Evolutionary conservation across 306 rosid species (phyloP), one percentile per base, ranked within the genome.

Genomic region (Luffa acutangula): DNA sequence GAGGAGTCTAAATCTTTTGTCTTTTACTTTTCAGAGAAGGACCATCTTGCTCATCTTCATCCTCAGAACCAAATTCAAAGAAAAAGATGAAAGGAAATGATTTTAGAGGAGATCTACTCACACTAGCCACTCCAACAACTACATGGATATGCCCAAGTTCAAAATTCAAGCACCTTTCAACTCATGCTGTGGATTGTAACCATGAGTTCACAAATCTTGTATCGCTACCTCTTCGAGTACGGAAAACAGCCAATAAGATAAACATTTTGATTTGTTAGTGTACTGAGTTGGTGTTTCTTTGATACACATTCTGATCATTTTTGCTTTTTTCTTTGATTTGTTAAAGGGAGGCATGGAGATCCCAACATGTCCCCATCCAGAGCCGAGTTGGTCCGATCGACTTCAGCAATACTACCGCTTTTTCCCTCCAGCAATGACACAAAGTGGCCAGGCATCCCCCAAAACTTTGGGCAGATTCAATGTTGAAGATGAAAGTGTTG

Each of bases 341-440:
- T 71, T 71, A 18, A 45, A 71, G 77, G 57, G 77, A 71, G 20
- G 39, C 77, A 25, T 71, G 41, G 41, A 48, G 77, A 25, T 71
- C 20, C 54, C 76, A 6, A 45, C 39, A 5, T 5, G 39, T 46
- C 34, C 56, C 57, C 41, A 21, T 71, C 56, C 41, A 0, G 39
- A 13, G 45, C 56, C 57, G 20, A 71, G 76, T 77, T 83, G 45
- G 36, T 9, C 63, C 17, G 4, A 52, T 78, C 79, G 42, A 18
- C 76, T 87, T 42, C 66, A 91, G 92, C 56, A 37, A 46, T 71
- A 25, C 77, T 46, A 71, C 78, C 83, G 78, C 83, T 86, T 90
- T 85, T 80, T 91, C 78, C 90, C 89, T 62, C 89, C 85, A 46
- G 85, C 87, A 78, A 77, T 45, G 78, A 80, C 78, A 81, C 85